A percentile compares a stretch with the other conserved stretches of the same genome.
Conservation (phyloP, 139 green algal genomes). For the Tetradesmus obliquus region DNA sequence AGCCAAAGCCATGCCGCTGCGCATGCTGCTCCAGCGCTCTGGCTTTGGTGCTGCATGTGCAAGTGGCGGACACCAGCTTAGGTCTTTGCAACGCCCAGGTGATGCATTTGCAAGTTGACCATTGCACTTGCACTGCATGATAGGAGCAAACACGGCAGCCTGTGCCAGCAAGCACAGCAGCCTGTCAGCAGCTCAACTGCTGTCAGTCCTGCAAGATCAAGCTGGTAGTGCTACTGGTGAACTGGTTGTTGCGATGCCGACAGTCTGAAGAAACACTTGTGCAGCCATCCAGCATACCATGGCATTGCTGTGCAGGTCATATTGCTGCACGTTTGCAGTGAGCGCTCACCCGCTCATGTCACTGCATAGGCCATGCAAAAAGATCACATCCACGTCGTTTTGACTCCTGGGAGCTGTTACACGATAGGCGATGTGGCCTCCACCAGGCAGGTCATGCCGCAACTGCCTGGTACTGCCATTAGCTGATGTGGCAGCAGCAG, state of each 20-base stretch:
- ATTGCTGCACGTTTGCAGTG: too few species aligned
- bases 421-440: slow-evolving; percentile 15
- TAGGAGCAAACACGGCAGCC: too few species aligned
- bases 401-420: not conserved
- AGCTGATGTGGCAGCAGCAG: not conserved
- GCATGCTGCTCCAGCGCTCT: slow-evolving; percentile 23
- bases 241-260: too few species aligned
- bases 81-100: not conserved
- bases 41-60: slow-evolving; percentile 27
- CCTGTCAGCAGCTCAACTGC: too few species aligned
- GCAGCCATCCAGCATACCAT: not conserved
- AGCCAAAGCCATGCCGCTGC: not conserved
- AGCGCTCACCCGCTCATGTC: slow-evolving; percentile 21
- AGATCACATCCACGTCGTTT: slow-evolving; percentile 16
- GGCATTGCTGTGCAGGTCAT: too few species aligned
- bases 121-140: not conserved
- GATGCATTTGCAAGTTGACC: not conserved
- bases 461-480: not conserved
- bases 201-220: too few species aligned
- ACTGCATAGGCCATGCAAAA: slow-evolving; percentile 23
- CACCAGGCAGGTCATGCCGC: not conserved
- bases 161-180: too few species aligned
- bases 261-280: not conserved
- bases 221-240: too few species aligned
- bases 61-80: not conserved